Percentiles rank a stretch among this genome's conserved stretches.
Conservation (phyloP, 2,329 filamentous ascomycete species). For the Byssochlamys sp. region DNA sequence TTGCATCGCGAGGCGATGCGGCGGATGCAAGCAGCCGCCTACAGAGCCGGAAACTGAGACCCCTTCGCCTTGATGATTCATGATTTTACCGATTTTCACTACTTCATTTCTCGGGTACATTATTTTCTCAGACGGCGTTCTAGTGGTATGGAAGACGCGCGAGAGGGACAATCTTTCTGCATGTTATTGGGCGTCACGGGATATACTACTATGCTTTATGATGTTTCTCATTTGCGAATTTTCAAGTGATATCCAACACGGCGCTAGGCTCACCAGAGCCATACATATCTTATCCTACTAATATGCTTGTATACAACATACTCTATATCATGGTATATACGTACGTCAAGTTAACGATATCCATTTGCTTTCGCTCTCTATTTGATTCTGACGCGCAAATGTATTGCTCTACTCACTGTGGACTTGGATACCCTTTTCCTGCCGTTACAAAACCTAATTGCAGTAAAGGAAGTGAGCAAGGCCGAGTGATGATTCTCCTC, state of each 20-base stretch:
- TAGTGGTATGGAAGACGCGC: neutral
- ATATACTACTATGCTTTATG: neutral
- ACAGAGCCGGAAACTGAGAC: conserved; percentile 11
- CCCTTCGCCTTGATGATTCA: neutral
- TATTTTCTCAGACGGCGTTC: neutral
- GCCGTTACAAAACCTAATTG: no score
- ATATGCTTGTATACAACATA: neutral
- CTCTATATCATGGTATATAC: neutral
- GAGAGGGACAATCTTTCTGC: neutral
- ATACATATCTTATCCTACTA: neutral
- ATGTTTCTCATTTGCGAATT: neutral
- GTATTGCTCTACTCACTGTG: neutral
- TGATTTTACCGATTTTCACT: neutral
- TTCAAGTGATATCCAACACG: neutral
- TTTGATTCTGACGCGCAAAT: neutral
- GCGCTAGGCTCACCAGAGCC: neutral
- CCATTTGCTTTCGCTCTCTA: neutral
- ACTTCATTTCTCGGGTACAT: neutral
- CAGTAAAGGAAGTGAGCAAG: neutral
- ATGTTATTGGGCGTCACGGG: neutral
- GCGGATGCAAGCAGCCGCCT: conserved; percentile 60
- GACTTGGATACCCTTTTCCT: neutral
- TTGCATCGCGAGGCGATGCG: conserved; percentile 71
- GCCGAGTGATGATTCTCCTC: neutral
- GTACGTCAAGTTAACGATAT: neutral